Conservation (phyloP, 768 basidiomycete genomes). For the Macrolepiota dolichaula region DNA sequence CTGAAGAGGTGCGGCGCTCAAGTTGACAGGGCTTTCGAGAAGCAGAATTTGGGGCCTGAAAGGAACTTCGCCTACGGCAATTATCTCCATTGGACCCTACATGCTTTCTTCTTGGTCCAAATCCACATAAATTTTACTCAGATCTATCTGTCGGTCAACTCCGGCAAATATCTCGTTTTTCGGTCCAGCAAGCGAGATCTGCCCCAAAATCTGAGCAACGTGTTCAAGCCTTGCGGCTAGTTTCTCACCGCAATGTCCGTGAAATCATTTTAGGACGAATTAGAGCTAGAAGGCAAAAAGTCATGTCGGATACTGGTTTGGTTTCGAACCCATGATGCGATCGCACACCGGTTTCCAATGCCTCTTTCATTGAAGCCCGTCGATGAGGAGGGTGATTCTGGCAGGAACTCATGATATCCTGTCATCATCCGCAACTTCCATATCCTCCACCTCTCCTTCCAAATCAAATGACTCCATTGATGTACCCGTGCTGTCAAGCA, state of each 20-base stretch:
- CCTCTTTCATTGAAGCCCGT: slow-evolving; percentile 25
- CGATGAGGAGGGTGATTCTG: slow-evolving; percentile 16
- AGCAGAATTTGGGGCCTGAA: slow-evolving; percentile 32
- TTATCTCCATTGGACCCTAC: slow-evolving; percentile 36
- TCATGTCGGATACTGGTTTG: slow-evolving; percentile 30
- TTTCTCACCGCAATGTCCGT: slow-evolving; percentile 44
- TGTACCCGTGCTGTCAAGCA: slow-evolving; percentile 61
- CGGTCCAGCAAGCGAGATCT: neutral
- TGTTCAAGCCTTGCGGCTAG: slow-evolving; percentile 24
- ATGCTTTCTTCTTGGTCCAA: slow-evolving; percentile 24
- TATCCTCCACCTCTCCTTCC: slow-evolving; percentile 62
- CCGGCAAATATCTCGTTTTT: slow-evolving; percentile 15
- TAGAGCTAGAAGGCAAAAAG: slow-evolving; percentile 36
- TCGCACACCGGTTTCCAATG: slow-evolving; percentile 21
- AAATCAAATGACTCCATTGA: slow-evolving; percentile 74
- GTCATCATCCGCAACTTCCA: slow-evolving; percentile 36
- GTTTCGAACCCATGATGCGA: slow-evolving; percentile 20
- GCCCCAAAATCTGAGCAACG: slow-evolving; percentile 11
- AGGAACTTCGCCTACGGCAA: slow-evolving; percentile 28
- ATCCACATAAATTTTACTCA: slow-evolving; percentile 20
- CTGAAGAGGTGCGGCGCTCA: slow-evolving; percentile 44
- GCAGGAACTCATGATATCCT: slow-evolving; percentile 20
- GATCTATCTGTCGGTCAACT: slow-evolving; percentile 19
- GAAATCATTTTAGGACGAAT: slow-evolving; percentile 30
- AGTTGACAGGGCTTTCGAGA: slow-evolving; percentile 43